These are phyloP conservation scores for Plectosphaerella plurivora DNA, from an alignment of 2,329 filamentous ascomycete genomes.

Conservation along the genomic window DNA sequence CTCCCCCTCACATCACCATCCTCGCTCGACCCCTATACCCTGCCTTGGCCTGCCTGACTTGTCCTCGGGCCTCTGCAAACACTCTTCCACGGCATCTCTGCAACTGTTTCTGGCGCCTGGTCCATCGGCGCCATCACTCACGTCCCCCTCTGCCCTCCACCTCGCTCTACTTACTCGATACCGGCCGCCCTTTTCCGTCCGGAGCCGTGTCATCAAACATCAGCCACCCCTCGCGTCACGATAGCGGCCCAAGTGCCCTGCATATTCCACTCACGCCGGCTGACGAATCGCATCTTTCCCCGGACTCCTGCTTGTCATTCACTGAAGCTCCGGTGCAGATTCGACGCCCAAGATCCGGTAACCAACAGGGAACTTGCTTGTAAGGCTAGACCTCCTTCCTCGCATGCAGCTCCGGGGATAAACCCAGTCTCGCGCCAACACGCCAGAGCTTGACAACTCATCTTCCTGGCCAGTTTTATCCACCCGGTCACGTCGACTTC, in stretches of 20 bases:
- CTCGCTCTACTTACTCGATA: slow-evolving; percentile 2
- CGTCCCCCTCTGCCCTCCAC: neutral
- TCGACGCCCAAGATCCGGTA: slow-evolving; percentile 28
- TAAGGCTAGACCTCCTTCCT: slow-evolving; percentile 28
- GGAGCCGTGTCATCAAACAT: neutral
- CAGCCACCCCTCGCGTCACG: slow-evolving; percentile 4
- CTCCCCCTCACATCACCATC: neutral
- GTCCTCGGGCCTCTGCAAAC: no score
- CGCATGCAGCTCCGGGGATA: slow-evolving; percentile 33
- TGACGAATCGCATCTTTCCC: slow-evolving; percentile 13
- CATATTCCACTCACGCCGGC: slow-evolving; percentile 1
- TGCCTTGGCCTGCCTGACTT: neutral
- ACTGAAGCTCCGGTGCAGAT: slow-evolving; percentile 36
- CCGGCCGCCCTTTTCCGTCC: neutral
- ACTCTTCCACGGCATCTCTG: no score
- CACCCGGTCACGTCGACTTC: slow-evolving; percentile 16
- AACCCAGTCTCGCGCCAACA: slow-evolving; percentile 32
- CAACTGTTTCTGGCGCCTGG: no score
- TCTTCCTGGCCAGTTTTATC: slow-evolving; percentile 16
- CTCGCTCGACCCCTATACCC: neutral
- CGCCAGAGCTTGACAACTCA: slow-evolving; percentile 29
- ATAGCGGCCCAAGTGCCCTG: slow-evolving; percentile 5
- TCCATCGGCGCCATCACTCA: neutral
- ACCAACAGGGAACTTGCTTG: slow-evolving; percentile 34
- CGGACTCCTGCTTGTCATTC: slow-evolving; percentile 11